Evolutionary conservation across 2,329 filamentous ascomycete genomes (phyloP).

Genomic region (Phialophora chinensis): DNA sequence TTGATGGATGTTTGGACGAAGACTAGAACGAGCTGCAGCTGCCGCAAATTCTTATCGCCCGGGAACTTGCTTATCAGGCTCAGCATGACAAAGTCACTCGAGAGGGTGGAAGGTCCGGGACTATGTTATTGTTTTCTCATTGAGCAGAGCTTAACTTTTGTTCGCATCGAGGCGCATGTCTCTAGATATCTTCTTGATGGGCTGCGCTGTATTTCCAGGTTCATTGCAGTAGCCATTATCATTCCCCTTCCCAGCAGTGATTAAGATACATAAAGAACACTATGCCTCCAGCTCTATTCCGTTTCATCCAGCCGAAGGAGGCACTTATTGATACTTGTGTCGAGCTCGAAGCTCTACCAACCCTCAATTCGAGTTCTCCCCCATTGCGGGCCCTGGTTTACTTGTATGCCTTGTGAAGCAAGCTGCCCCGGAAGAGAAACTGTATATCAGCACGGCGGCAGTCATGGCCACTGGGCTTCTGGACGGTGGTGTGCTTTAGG

Average conservation of each 20-base stretch:
- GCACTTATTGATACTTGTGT: not conserved
- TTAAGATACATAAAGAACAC: not conserved
- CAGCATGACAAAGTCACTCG: not conserved
- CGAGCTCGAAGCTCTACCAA: not conserved
- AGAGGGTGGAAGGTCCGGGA: not conserved
- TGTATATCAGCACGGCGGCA: constrained; percentile 32
- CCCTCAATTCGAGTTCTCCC: not conserved
- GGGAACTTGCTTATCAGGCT: constrained; percentile 1
- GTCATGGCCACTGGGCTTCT: not conserved
- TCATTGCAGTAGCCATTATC: not conserved
- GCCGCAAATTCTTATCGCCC: constrained; percentile 9
- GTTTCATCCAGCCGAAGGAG: not conserved
- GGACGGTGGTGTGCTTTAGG: constrained; percentile 12
- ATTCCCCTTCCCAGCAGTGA: not conserved
- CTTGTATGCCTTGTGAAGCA: constrained; percentile 29
- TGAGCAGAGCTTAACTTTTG: not conserved
- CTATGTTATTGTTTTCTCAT: not conserved
- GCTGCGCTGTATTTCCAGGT: not conserved
- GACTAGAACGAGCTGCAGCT: not conserved
- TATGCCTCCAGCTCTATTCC: not conserved
- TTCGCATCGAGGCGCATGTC: not conserved
- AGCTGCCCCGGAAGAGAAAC: constrained; percentile 33
- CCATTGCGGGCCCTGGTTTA: not conserved
- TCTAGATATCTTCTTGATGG: not conserved
- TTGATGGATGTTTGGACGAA: not conserved